These are phyloP conservation scores for Termitomyces sp. DNA, from an alignment of 768 basidiomycete species.

Conservation along the genomic window DNA sequence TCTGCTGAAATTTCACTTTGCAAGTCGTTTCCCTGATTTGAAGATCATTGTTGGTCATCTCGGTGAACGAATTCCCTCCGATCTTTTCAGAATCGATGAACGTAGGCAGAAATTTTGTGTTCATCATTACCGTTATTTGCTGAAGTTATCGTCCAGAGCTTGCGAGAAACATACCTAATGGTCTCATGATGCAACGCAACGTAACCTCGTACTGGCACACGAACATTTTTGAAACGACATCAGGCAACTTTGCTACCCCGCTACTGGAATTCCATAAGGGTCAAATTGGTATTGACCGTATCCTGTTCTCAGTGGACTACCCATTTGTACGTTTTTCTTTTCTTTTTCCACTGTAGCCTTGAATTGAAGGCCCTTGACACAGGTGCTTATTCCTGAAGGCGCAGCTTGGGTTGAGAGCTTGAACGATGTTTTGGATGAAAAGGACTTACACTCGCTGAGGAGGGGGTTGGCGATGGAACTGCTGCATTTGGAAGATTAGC, in stretches of 20 bases:
- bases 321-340: conserved; percentile 26
- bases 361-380: not conserved
- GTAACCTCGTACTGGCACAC: conserved; percentile 35
- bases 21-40: conserved; percentile 38
- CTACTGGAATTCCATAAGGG: conserved; percentile 36
- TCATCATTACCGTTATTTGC: not conserved
- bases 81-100: conserved; percentile 36
- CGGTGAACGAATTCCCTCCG: conserved; percentile 40
- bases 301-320: conserved; percentile 40
- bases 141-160: conserved; percentile 25
- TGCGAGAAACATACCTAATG: conserved; percentile 21
- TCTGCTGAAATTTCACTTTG: not conserved
- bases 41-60: conserved; percentile 42
- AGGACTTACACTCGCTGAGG: conserved; percentile 23
- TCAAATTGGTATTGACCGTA: conserved; percentile 38
- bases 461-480: conserved; percentile 27
- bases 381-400: conserved; percentile 21
- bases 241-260: conserved; percentile 38
- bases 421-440: conserved; percentile 14
- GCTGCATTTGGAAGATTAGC: conserved; percentile 25
- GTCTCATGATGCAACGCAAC: conserved; percentile 37
- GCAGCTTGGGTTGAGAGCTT: conserved; percentile 25
- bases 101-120: conserved; percentile 18
- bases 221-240: conserved; percentile 38
- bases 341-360: not conserved